Percentiles rank a stretch among this genome's conserved stretches.
phyloP scores from a whole-genome alignment of 192 early-diverging fungal species.

The Phycomyces blakesleeanus region DNA sequence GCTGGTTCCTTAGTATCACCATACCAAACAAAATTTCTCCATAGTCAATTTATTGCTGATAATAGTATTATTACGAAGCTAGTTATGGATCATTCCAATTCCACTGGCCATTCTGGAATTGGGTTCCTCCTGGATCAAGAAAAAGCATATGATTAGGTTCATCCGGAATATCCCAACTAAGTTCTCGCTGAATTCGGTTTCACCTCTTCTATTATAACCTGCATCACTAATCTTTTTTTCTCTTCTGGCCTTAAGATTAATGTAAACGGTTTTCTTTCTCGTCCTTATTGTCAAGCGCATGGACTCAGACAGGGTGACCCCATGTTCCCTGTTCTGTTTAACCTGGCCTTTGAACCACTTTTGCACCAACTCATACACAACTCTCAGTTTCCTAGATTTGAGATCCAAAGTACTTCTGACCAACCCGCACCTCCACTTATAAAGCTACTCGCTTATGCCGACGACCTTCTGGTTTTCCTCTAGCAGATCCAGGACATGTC shows the following conservation, averaged over 20 bases:
- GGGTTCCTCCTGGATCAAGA: conserved; percentile 26
- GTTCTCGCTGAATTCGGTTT: conserved; percentile 11
- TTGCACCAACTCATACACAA: conserved; percentile 7
- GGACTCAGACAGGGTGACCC: conserved; percentile 37
- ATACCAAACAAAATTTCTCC: conserved; percentile 18
- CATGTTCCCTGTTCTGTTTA: conserved; percentile 27
- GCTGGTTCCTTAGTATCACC: conserved; percentile 4
- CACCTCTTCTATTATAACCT: background rate
- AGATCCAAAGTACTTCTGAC: background rate
- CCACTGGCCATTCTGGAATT: background rate
- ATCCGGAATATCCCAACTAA: conserved; percentile 7
- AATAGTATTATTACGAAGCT: conserved; percentile 12
- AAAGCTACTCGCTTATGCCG: conserved; percentile 16
- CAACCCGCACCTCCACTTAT: background rate
- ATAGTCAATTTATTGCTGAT: conserved; percentile 15
- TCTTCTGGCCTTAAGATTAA: conserved; percentile 9
- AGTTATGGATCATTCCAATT: background rate
- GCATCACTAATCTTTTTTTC: background rate
- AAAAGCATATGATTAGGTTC: conserved; percentile 29
- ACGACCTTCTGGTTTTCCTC: conserved; percentile 18
- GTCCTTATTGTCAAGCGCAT: conserved; percentile 10
- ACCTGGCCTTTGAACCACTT: conserved; percentile 28
- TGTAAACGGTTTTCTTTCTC: conserved; percentile 17
- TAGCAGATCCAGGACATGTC: conserved; percentile 7
- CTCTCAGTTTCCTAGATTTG: background rate